Evolutionary conservation across 805 yeast genomes (phyloP), one percentile per base, ranked within the genome.

Genomic region (Pichia rugopelliculosa): DNA sequence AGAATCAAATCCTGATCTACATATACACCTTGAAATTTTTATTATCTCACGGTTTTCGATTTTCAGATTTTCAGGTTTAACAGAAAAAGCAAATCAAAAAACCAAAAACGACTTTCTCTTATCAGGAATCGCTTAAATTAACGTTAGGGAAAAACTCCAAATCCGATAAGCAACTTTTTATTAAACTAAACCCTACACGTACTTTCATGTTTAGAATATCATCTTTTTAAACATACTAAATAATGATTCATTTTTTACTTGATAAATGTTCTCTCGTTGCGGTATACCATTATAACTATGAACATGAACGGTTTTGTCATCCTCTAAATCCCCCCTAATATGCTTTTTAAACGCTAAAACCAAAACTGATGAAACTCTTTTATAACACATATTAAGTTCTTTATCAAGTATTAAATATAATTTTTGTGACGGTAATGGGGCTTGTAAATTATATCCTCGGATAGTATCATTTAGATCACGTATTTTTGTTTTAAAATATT

Each of bases 391-490:
- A 12, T 59, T 58, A 15, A 77, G 54, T 56, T 80, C 86, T 17
- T 60, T 65, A 6, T 72, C 76, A 3, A 62, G 52, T 1, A 61
- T 10, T 13, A 81, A 57, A 52, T 81, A 81, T n/a, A 77, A 62
- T 49, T 73, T 75, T 44, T 82, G 79, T 0, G 85, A 77, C 0
- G 81, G 65, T 42, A 74, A 52, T 0, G 87, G 87, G 0, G 87
- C 84, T 53, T 80, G 85, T 15, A 81, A 54, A 53, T 81, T 81
- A 55, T 80, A 81, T 0, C 81, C 75, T 13, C 86, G 62, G 11
- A 80, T 67, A 2, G 67, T 65, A 50, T 70, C 74, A 56, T 81
- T 81, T 40, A 79, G 55, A 8, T 64, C 50, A 3, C 58, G 56
- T 4, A 81, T 53, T 41, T 69, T 63, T 1, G 64, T 51, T 0